A percentile compares a stretch with the other conserved stretches of the same genome.
These are phyloP conservation scores for Neoboletus subvelutipes DNA, from an alignment of 768 basidiomycete species.

Conservation along the genomic window DNA sequence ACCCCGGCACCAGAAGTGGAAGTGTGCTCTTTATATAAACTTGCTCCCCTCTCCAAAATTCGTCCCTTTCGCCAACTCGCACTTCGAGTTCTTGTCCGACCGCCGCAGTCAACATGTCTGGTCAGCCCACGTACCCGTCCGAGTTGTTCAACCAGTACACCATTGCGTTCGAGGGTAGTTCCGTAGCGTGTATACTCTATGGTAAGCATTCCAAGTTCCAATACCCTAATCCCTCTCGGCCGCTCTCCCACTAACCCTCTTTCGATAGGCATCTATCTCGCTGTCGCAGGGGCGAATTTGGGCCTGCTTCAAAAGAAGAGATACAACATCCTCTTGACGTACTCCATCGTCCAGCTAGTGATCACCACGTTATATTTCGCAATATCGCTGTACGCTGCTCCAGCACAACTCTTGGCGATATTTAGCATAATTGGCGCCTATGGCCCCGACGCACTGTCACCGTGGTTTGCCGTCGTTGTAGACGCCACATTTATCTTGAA, in stretches of 20 bases:
- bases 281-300: conserved; percentile 13
- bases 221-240: too few relatives aligned
- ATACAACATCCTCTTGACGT: conserved; percentile 15
- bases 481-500: conserved; percentile 17
- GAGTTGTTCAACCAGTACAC: conserved; percentile 18
- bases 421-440: conserved; percentile 11
- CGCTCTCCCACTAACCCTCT: not conserved
- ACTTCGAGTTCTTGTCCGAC: not conserved
- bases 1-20: not conserved
- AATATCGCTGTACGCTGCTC: conserved; percentile 18
- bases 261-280: conserved; percentile 15
- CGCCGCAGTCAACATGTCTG: conserved; percentile 14
- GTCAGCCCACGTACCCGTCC: conserved; percentile 8
- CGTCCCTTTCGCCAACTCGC: not conserved
- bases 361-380: conserved; percentile 22
- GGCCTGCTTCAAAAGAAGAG: conserved; percentile 14
- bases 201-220: not conserved
- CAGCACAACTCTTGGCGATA: conserved; percentile 9
- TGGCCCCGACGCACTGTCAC: conserved; percentile 10
- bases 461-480: conserved; percentile 17
- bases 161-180: conserved; percentile 23
- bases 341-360: conserved; percentile 15
- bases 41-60: not conserved
- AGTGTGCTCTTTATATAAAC: conserved; percentile 4
- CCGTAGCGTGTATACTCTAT: conserved; percentile 21